Evolutionary conservation across 2,329 filamentous ascomycete genomes (phyloP), one percentile per base, ranked within the genome.

Genomic region (Cercospora nicotianae): DNA sequence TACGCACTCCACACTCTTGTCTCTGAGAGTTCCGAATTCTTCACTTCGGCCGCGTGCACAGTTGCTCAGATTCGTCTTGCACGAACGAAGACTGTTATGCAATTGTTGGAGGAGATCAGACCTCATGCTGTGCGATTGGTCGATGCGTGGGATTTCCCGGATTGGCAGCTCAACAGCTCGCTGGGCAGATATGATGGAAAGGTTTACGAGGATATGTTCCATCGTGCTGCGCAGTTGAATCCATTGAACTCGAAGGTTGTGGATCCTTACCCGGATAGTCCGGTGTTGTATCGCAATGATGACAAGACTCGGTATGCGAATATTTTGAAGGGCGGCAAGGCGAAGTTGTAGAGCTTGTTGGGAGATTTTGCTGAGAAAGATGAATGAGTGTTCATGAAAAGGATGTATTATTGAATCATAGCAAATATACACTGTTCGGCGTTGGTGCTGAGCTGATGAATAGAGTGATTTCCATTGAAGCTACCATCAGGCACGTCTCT

Each of bases 171-270:
- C 2, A 90, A 93, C 76, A 89, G 86, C 73, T 88, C 87, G 67
- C 78, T 93, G 45, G 91, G 91, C 1, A 83, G 90, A 1, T 86
- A 86, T 53, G 91, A 93, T 69, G 91, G 91, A 20, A 89, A 90
- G 74, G 91, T 93, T 1, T 93, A 93, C 73, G 89, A 91, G 77
- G 91, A 93, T 73, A 84, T 93, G 82, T 93, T 93, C 80, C 82
- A 88, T 74, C 82, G 91, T 13, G 91, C 91, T 0, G 89, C 87
- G 69, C 85, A 91, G 81, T 79, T 90, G 73, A 93, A 93, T 75
- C 91, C 91, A 1, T 80, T 93, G 55, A 93, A 93, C 75, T 84
- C 87, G 18, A 81, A 92, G 65, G 89, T 89, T 0, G 87, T 92
- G 66, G 90, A 93, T 73, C 90, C 90, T 0, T 91, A 92, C 77